Percentiles rank a stretch among this genome's conserved stretches.
Evolutionary conservation across 2,329 filamentous ascomycete species (phyloP).

Genomic region (Aureobasidium subglaciale): DNA sequence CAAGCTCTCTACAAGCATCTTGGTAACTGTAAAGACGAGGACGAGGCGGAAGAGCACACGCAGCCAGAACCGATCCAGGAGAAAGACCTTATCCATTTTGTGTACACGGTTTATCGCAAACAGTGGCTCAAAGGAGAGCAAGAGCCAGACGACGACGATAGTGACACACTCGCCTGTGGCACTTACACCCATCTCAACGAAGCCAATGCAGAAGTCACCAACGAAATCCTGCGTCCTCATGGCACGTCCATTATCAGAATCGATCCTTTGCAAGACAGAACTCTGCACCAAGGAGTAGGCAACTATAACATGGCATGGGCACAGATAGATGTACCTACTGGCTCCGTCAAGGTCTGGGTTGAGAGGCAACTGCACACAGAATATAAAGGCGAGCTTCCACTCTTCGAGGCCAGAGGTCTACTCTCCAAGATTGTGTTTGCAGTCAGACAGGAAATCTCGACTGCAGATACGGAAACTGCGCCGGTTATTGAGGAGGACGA

Average conservation of each 20-base stretch:
- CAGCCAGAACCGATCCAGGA: neutral
- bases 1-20: neutral
- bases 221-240: conserved; percentile 3
- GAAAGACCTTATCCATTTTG: conserved; percentile 1
- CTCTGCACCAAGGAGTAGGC: neutral
- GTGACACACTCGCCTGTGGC: neutral
- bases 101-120: conserved; percentile 12
- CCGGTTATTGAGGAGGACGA: neutral
- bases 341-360: conserved; percentile 8
- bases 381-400: neutral
- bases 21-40: neutral
- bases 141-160: neutral
- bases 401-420: conserved; percentile 1
- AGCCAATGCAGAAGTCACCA: conserved; percentile 5
- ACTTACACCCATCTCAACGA: neutral
- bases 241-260: neutral
- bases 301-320: neutral
- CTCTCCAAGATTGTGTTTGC: neutral
- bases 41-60: neutral
- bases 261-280: neutral
- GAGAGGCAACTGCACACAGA: neutral
- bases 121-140: neutral
- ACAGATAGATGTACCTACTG: neutral
- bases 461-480: neutral
- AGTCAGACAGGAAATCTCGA: neutral